A percentile compares a stretch with the other conserved stretches of the same genome.
These are phyloP conservation scores for Tolypocladium amazonense DNA, from an alignment of 2,329 filamentous ascomycete species.

Conservation along the genomic window DNA sequence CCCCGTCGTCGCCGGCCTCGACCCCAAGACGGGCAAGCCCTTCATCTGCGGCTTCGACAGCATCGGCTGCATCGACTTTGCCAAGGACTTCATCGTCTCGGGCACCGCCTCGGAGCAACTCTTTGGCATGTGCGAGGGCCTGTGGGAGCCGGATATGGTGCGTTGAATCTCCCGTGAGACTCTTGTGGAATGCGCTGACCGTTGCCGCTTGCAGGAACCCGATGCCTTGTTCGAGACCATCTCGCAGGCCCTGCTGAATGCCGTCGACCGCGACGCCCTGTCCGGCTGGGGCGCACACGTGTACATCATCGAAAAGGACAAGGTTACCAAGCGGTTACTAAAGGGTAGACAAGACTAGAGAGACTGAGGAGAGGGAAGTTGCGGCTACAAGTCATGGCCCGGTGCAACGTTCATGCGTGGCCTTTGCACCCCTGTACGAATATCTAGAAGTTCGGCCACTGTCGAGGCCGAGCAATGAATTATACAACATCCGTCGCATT, in stretches of 20 bases:
- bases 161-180: conserved; percentile 19
- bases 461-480: conserved; percentile 1
- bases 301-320: conserved; percentile 99
- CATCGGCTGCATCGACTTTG: conserved; percentile 98
- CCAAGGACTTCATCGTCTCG: conserved; percentile 97
- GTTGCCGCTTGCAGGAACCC: conserved; percentile 46
- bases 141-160: conserved; percentile 97
- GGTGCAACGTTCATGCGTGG: not conserved
- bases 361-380: conserved; percentile 1
- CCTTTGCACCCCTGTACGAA: conserved; percentile 6
- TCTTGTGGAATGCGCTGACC: not conserved
- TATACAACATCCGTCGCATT: not conserved
- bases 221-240: conserved; percentile 98
- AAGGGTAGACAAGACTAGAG: conserved; percentile 90
- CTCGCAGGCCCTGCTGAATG: conserved; percentile 89
- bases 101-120: conserved; percentile 95
- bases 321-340: conserved; percentile 96
- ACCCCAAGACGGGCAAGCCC: conserved; percentile 85
- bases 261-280: conserved; percentile 90
- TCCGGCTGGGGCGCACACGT: conserved; percentile 98
- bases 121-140: conserved; percentile 94
- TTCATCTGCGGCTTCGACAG: conserved; percentile 99
- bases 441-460: conserved; percentile 8
- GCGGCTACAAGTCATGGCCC: conserved; percentile 8
- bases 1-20: conserved; percentile 88